Percentiles rank a stretch among this genome's conserved stretches.
Evolutionary conservation across 2,329 filamentous ascomycete genomes (phyloP).

Genomic region (Fusarium penzigii): DNA sequence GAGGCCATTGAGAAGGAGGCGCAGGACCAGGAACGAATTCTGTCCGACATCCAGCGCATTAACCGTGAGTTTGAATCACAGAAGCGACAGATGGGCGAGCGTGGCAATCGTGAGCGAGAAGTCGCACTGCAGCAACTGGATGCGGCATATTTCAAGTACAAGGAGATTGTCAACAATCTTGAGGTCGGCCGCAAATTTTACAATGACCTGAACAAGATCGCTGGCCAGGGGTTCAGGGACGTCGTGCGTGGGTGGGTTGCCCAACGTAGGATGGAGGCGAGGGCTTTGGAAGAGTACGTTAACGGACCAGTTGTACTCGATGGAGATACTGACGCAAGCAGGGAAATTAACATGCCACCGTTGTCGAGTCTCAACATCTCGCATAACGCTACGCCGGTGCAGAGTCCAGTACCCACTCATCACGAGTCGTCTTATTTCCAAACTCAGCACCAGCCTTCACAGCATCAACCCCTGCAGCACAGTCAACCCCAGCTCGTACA

Average conservation of each 20-base stretch:
- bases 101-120: constrained; percentile 72
- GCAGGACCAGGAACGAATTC: constrained; percentile 72
- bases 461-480: neutral
- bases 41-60: constrained; percentile 69
- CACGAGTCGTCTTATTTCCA: constrained; percentile 15
- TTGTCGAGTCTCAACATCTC: constrained; percentile 46
- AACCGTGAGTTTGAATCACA: constrained; percentile 78
- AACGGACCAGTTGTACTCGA: neutral
- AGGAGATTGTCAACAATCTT: constrained; percentile 89
- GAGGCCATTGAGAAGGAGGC: constrained; percentile 70
- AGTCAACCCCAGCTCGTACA: neutral
- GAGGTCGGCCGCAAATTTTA: constrained; percentile 95
- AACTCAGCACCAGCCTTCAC: constrained; percentile 19
- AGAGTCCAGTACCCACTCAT: constrained; percentile 17
- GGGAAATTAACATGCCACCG: constrained; percentile 54
- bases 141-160: constrained; percentile 92
- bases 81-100: constrained; percentile 64
- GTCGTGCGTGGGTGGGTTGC: constrained; percentile 76
- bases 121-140: constrained; percentile 84
- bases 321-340: constrained; percentile 26
- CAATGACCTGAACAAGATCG: constrained; percentile 89
- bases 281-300: constrained; percentile 72
- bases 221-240: constrained; percentile 77
- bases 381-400: constrained; percentile 28
- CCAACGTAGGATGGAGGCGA: constrained; percentile 77